Evolutionary conservation across 768 basidiomycete genomes (phyloP), one percentile per base, ranked within the genome.

Genomic region (Clitopilus hobsonii): DNA sequence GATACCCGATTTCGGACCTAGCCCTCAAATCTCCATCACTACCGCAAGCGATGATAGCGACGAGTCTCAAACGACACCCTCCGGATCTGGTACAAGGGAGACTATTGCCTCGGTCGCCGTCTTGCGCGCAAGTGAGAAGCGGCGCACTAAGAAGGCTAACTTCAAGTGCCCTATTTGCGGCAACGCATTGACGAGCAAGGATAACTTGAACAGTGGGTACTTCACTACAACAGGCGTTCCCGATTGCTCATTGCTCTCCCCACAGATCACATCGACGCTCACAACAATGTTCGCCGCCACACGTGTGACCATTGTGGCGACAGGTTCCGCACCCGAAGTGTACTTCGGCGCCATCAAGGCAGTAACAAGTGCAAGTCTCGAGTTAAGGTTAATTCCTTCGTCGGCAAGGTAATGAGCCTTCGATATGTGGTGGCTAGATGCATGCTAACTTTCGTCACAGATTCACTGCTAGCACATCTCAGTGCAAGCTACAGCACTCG

Each of bases 61-160:
- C 23, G 49, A 38, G 18, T 51, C 26, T 53, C 59, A 29, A 29
- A 51, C 13, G 52, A 20, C 24, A 27, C 51, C 18, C 38, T 49
- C 26, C 53, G 55, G 18, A 13, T 41, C 13, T 23, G 38, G 10
- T 59, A 58, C 56, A 22, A 54, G 60, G 50, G 61, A 62, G 0
- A 59, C 55, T 4, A 62, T 62, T 25, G 61, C 61, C 11, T 62
- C 61, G 3, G 58, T 57, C 2, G 60, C 60, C 7, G 60, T 61
- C 18, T 38, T 61, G n/a, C 52, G 51, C 25, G 60, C 60, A 18
- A 59, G 58, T 28, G 58, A 49, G 24, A 57, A 52, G 38, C 58
- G 60, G 24, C 58, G 60, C 13, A 61, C 56, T 27, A 61, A 61
- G 56, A 11, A 0, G 23, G 32, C 60, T 8, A 29, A 1, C 1